Percentiles rank a stretch among this genome's conserved stretches.
These are phyloP conservation scores for Hypholoma fasciculare DNA, from an alignment of 768 basidiomycete genomes.

Conservation along the genomic window DNA sequence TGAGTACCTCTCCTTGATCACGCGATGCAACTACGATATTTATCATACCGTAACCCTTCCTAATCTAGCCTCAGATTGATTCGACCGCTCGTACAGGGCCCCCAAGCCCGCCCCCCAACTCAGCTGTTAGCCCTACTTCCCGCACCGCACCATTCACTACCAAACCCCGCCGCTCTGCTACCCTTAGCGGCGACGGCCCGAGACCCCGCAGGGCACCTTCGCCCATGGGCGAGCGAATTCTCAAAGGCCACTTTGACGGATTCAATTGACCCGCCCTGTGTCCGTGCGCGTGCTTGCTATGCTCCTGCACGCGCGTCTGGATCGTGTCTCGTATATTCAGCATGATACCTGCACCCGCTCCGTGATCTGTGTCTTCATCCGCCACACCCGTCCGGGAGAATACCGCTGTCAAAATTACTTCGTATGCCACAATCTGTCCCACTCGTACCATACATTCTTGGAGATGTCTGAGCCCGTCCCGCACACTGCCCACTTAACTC, in stretches of 20 bases:
- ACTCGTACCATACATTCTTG: constrained; percentile 14
- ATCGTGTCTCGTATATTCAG: constrained; percentile 19
- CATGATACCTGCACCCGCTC: constrained; percentile 41
- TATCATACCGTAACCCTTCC: constrained; percentile 12
- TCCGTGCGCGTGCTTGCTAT: background rate
- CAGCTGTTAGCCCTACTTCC: constrained; percentile 43
- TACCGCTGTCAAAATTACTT: background rate
- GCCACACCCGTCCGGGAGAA: constrained; percentile 8
- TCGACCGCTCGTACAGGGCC: constrained; percentile 31
- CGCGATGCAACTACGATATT: constrained; percentile 5
- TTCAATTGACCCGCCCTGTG: constrained; percentile 55
- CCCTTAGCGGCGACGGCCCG: constrained; percentile 43
- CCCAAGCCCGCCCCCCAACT: constrained; percentile 52
- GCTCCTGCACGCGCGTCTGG: background rate
- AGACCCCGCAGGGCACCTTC: constrained; percentile 71
- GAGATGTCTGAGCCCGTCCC: constrained; percentile 15
- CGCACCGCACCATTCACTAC: constrained; percentile 28
- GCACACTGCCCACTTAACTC: constrained; percentile 13
- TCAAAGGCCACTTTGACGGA: constrained; percentile 90
- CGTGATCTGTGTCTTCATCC: constrained; percentile 18
- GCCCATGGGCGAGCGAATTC: constrained; percentile 88
- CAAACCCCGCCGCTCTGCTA: constrained; percentile 59
- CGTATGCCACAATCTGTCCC: too few species aligned
- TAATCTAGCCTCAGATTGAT: constrained; percentile 27
- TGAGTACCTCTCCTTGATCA: constrained; percentile 31